Evolutionary conservation across 2,329 filamentous ascomycete genomes (phyloP), one percentile per base, ranked within the genome.

Genomic region (Sclerotiophoma versabilis): DNA sequence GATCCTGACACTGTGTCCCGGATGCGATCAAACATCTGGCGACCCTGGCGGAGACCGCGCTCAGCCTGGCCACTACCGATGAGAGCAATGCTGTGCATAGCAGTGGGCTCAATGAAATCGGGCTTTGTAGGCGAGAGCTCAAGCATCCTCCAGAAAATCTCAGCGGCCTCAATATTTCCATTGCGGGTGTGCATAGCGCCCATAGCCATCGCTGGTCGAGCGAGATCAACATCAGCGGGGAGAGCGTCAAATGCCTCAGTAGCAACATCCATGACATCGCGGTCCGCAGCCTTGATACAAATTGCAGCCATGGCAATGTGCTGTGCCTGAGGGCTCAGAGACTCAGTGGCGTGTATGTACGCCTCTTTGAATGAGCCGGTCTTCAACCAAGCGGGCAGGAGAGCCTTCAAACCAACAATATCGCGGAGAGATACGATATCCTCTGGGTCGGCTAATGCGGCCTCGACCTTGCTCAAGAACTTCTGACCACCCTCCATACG

Each of bases 61-160:
- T 88, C 86, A 42, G 93, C 84, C 68, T 92, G 88, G 34, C 92
- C 92, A 59, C 90, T 91, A 48, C 91, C 90, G 70, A 98, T 89
- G 74, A 98, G 81, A 41, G 92, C 91, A 52, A 96, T 86, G 12
- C 90, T 87, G 69, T 93, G 96, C 92, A 97, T 96, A 52, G 91
- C 86, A 11, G 92, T 89, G 20, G 92, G 90, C 77, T 96, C 92
- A 58, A 96, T 89, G 74, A 96, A 88, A 27, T 86, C 82, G 45
- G 82, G 79, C 67, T 85, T 81, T 54, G 86, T 83, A 2, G 87
- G 82, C 32, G 80, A 83, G 59, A 83, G 86, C 48, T 81, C 79
- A 34, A 97, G 80, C 51, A 90, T 81, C 47, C 86, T 83, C 92
- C 93, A 97, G 78, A 92, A 93, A 60, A 87, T 83, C 60, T 89